These are phyloP conservation scores for Neofusicoccum parvum DNA, from an alignment of 2,329 filamentous ascomycete genomes.

Conservation along the genomic window DNA sequence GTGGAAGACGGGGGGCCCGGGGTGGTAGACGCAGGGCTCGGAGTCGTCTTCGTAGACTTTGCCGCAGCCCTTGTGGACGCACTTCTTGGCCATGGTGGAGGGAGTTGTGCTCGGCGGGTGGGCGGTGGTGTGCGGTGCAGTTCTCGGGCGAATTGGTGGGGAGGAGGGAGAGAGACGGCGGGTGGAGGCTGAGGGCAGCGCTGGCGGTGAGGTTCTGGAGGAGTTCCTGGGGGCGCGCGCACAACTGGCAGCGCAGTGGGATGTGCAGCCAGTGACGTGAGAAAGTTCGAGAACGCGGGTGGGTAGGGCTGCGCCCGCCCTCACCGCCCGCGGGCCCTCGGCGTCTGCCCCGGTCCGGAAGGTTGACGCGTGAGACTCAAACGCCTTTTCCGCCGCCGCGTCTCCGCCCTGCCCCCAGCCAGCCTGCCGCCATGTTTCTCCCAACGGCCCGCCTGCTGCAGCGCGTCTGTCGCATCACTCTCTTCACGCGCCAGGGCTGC, in stretches of 20 bases:
- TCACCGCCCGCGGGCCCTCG: constrained; percentile 1
- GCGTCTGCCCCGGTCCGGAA: background rate
- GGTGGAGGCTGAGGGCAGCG: background rate
- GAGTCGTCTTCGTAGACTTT: constrained; percentile 76
- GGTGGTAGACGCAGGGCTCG: constrained; percentile 88
- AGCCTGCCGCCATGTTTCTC: background rate
- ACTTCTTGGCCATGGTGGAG: constrained; percentile 72
- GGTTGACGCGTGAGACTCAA: background rate
- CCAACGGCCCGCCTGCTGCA: constrained; percentile 37
- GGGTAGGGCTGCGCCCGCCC: background rate
- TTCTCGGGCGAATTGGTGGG: background rate
- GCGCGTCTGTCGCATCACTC: constrained; percentile 61
- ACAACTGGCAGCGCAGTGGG: background rate
- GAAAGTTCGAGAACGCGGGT: constrained; percentile 12
- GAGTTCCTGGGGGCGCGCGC: background rate
- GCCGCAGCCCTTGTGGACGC: constrained; percentile 93
- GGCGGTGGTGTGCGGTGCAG: background rate
- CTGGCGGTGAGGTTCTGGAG: background rate
- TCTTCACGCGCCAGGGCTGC: constrained; percentile 74
- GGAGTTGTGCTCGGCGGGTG: background rate
- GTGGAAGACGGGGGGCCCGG: constrained; percentile 87
- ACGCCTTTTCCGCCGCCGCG: background rate
- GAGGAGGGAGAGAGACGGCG: background rate
- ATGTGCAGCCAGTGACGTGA: constrained; percentile 4
- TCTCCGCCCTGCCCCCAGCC: background rate